Evolutionary conservation across 2,329 filamentous ascomycete genomes (phyloP), one percentile per base, ranked within the genome.

Genomic region (Talaromyces sp.): DNA sequence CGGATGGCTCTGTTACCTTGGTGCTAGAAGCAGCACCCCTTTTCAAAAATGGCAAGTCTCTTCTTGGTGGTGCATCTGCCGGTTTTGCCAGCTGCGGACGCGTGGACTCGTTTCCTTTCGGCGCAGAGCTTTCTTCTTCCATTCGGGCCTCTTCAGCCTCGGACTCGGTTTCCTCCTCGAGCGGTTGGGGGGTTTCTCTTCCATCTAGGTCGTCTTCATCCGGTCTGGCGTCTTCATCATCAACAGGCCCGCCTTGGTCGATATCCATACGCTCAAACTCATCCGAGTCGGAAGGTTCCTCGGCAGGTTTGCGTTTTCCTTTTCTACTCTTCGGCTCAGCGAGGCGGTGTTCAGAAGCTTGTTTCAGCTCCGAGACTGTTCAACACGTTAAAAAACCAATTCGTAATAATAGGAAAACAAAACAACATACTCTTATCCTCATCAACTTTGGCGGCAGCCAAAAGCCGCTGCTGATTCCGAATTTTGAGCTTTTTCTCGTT

Each of bases 401-500:
- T 19, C 44, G 8, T 25, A 47, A 47, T 22, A 3, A 8, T 17
- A 11, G 11, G 10, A 10, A 10, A 1, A 17, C n/a, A 22, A 10
- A 22, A 57, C 22, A 52, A 52, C 64, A 61, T 70, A 78, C 72
- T 66, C 71, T 72, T 73, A 28, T 65, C 66, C 28, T 68, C 66
- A 66, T 83, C 77, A 19, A 79, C 65, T 59, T 81, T 82, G 9
- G 81, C 81, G 32, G 77, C 75, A 17, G 80, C 78, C 15, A 87
- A 69, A 6, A 87, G 71, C 25, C 84, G 78, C 67, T 85, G 83
- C 70, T 86, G 84, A 66, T 86, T 85, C 56, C 85, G 75, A 55
- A 88, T 87, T 69, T 88, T 88, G 6, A 84, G 76, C 73, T 88
- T 88, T 73, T 88, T 88, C 64, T 83, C 80, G 62, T 88, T 88